Evolutionary conservation across 495 filamentous ascomycete genomes (phyloP), one percentile per base, ranked within the genome.

Genomic region (Immersiella caudata): DNA sequence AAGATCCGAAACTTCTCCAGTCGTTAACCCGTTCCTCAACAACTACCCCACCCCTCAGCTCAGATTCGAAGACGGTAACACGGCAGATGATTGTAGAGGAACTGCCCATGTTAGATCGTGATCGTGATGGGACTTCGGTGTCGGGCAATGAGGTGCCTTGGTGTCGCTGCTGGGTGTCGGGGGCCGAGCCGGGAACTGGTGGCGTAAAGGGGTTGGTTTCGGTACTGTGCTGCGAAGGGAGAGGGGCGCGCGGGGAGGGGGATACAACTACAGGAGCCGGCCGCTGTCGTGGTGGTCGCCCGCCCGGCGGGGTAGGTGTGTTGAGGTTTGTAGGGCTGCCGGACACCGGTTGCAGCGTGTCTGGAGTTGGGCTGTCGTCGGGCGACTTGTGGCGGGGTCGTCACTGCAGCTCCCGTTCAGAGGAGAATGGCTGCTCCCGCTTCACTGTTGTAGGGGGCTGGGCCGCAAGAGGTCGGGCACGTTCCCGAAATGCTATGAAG

Each of bases 191-290:
- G 33, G 33, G 33, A 5, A 36, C 33, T 36, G 50, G 50, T 18
- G 50, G 50, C 50, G 54, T 57, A 57, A 57, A 57, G 54, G 54
- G 54, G 54, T 57, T 57, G 22, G 54, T 57, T 57, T 57, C 54
- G 54, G 54, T 57, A 26, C 20, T 57, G 54, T 57, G 21, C n/a
- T 21, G 18, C 24, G 54, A 57, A 26, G n/a, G 54, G 54, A 26
- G 54, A 57, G 54, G 54, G 54, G 54, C 18, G 22, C 9, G n/a
- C 16, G 54, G 54, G 11, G 54, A 57, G 20, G 54, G 33, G 33
- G 33, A 36, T 36, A 36, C 33, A 36, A 36, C 33, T 36, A 36
- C 33, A 36, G 12, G 33, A 36, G 33, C 33, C 33, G 33, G 33
- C 33, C 33, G 33, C 24, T 24, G 54, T 57, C 54, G 54, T 26